Evolutionary conservation across 768 basidiomycete genomes (phyloP).

Genomic region (Gymnopilus junonius): DNA sequence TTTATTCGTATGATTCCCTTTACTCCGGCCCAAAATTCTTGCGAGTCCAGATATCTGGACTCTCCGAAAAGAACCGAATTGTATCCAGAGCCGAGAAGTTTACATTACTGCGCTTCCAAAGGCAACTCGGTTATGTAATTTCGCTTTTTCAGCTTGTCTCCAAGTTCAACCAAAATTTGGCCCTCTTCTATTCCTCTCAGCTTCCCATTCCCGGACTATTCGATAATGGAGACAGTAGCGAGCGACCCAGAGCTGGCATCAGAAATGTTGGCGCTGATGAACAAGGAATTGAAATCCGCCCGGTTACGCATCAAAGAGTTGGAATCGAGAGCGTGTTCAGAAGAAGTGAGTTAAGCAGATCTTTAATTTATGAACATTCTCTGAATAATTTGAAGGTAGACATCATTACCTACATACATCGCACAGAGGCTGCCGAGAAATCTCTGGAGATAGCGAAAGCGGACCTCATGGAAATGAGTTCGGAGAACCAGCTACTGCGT

Average conservation of each 20-base stretch:
- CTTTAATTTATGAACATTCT: not conserved
- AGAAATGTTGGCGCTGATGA: constrained; percentile 12
- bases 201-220: not conserved
- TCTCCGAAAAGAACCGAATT: too few relatives aligned
- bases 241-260: constrained; percentile 18
- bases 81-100: too few relatives aligned
- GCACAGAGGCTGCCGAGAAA: constrained; percentile 5
- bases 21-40: too few relatives aligned
- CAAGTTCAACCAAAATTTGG: not conserved
- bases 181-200: not conserved
- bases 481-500: constrained; percentile 3
- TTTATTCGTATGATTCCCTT: too few relatives aligned
- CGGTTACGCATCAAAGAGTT: constrained; percentile 7
- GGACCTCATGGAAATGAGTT: not conserved
- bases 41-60: too few relatives aligned
- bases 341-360: not conserved
- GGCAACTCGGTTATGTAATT: not conserved
- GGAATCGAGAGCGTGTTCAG: not conserved
- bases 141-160: not conserved
- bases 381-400: not conserved
- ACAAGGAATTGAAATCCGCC: constrained; percentile 16
- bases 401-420: not conserved
- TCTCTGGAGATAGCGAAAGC: not conserved
- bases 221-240: constrained; percentile 1
- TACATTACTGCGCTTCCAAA: not conserved